These are phyloP conservation scores for Ceriops zippeliana DNA, from an alignment of 345 rosid species.

Conservation along the genomic window DNA sequence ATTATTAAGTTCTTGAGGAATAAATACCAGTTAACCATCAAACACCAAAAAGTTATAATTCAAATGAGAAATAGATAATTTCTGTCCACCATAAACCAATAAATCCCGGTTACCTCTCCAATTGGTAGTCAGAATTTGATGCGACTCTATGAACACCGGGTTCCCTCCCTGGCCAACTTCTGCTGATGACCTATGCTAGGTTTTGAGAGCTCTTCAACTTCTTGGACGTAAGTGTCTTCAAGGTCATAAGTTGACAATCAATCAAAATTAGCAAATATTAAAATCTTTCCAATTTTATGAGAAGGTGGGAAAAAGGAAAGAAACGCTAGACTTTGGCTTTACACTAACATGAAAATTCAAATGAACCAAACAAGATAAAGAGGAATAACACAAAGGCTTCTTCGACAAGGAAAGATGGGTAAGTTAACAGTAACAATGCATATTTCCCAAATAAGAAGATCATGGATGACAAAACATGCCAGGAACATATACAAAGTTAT, in stretches of 20 bases:
- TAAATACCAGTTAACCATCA: neutral
- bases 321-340: neutral
- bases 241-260: constrained; percentile 60
- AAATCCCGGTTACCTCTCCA: constrained; percentile 56
- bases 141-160: constrained; percentile 58
- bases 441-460: neutral
- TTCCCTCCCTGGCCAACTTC: constrained; percentile 56
- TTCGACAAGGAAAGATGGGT: neutral
- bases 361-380: neutral
- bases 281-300: neutral
- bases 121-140: constrained; percentile 53
- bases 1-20: neutral
- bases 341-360: neutral
- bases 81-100: neutral
- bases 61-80: neutral
- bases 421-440: neutral
- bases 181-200: constrained; percentile 42
- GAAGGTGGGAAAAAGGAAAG: neutral
- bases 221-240: constrained; percentile 60
- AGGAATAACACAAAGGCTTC: neutral
- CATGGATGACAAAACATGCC: neutral
- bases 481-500: neutral
- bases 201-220: constrained; percentile 66
- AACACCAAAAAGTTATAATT: neutral
- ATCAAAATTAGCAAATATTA: constrained; percentile 7